phyloP scores from a whole-genome alignment of 2,329 filamentous ascomycete species.

The Fusarium sarcochroum region DNA sequence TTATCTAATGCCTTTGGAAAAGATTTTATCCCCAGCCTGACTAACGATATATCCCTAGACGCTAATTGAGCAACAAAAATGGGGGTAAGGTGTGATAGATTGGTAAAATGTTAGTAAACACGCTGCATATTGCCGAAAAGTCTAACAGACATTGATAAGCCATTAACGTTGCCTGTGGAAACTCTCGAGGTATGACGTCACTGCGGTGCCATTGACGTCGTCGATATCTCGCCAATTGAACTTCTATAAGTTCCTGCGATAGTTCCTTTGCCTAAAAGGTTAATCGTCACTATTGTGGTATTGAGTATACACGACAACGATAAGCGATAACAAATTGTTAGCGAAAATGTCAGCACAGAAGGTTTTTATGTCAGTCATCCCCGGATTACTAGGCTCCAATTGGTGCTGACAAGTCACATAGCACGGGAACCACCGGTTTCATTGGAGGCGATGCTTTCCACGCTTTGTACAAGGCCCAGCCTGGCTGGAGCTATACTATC shows the following conservation, averaged over 20 bases:
- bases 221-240: background rate
- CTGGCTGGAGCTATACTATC: slow-evolving; percentile 57
- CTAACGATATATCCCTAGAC: too few species aligned
- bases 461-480: slow-evolving; percentile 46
- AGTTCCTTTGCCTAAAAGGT: background rate
- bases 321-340: too few species aligned
- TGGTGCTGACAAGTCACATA: background rate
- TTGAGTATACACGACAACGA: background rate
- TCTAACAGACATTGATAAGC: background rate
- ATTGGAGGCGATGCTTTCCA: slow-evolving; percentile 32
- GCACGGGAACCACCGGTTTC: slow-evolving; percentile 24
- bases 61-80: background rate
- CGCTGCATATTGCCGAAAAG: rapidly evolving
- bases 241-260: background rate
- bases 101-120: background rate
- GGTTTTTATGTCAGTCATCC: slow-evolving; percentile 1
- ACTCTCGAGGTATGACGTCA: slow-evolving; percentile 12
- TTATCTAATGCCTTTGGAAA: background rate
- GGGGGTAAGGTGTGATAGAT: background rate
- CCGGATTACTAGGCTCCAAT: rapidly evolving
- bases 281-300: background rate
- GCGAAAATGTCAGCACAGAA: slow-evolving; percentile 16
- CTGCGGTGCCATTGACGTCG: slow-evolving; percentile 11
- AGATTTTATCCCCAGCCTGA: background rate
- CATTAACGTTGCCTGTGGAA: background rate